Base-by-base conservation (phyloP, 2,329 filamentous ascomycete species). In the Aspergillus aculeatinus region DNA sequence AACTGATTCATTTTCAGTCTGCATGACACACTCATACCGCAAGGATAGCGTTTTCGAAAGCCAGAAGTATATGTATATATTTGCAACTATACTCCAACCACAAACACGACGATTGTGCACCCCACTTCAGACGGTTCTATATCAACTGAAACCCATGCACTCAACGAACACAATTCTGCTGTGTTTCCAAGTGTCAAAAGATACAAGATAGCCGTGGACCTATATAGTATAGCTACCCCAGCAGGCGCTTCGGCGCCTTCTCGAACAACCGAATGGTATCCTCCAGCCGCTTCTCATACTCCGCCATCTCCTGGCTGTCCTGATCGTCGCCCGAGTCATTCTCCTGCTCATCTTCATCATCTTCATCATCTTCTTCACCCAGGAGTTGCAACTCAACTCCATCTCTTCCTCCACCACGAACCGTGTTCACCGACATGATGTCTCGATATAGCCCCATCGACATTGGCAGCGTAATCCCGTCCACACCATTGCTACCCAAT, bases 391-490 rank as follows among this genome's bases (percentile, higher is more conserved):
- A 64, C 14, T 55, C 55, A 47, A 44, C 62, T 31, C 12, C 52
- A 51, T 35, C 55, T 29, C 4, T 27, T 53, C 23, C 49, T 9
- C 31, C 58, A 3, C 60, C 62, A 19, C 67, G 58, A 4, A 57
- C 58, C 10, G 60, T 67, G 27, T 63, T 64, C 4, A 68, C 58
- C 2, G 67, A 69, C 31, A 68, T 57, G 10, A 70, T 58, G 57
- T 70, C 68, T 2, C 68, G 61, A 55, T 70, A 69, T 19, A 70
- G 58, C 5, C 64, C 64, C 50, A 67, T 64, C 1, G 64, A 63
- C 14, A 53, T 44, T 2, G 64, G 66, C 7, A 65, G 44, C 44
- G 62, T 58, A 4, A 61, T 57, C 3, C 55, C 59, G 6, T 61
- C 64, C 14, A 60, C 4, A 3, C 55, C 55, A 1, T 29, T 49